Evolutionary conservation across 169 alveolate genomes (phyloP).

Genomic region (Babesia gibsoni): DNA sequence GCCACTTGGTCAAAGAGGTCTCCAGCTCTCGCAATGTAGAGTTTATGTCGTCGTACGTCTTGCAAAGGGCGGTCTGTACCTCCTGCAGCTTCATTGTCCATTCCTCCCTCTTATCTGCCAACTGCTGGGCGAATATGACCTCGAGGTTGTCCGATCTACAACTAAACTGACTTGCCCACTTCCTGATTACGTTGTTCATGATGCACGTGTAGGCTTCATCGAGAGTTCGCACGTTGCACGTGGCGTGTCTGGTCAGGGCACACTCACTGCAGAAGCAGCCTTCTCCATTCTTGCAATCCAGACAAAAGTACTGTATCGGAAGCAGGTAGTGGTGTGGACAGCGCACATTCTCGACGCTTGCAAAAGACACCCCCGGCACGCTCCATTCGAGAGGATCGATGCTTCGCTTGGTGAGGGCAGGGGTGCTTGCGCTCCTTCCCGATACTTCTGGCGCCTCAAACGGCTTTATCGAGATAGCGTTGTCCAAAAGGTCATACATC

Average conservation of each 20-base stretch:
- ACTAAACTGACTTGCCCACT: constrained; percentile 70
- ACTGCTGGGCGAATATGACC: constrained; percentile 63
- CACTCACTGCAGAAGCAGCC: constrained; percentile 76
- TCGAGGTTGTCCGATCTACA: constrained; percentile 62
- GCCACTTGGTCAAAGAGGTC: constrained; percentile 9
- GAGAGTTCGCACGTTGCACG: constrained; percentile 70
- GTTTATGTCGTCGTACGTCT: constrained; percentile 7
- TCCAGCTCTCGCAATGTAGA: constrained; percentile 25
- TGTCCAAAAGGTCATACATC: constrained; percentile 14
- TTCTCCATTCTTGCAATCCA: constrained; percentile 59
- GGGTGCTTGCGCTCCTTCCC: background rate
- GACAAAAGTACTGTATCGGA: constrained; percentile 78
- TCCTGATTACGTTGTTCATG: constrained; percentile 61
- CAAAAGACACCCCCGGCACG: constrained; percentile 35
- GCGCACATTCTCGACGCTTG: constrained; percentile 70
- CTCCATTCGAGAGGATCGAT: constrained; percentile 27
- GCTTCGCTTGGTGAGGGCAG: background rate
- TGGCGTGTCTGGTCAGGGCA: constrained; percentile 67
- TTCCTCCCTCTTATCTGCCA: constrained; percentile 67
- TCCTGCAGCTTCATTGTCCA: constrained; percentile 70
- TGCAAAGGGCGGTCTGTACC: constrained; percentile 10
- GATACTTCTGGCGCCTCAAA: background rate
- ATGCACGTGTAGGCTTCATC: constrained; percentile 68
- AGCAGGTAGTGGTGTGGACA: constrained; percentile 73
- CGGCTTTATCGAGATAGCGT: constrained; percentile 14